These are phyloP conservation scores for Nigrospora oryzae DNA, from an alignment of 2,329 filamentous ascomycete species.

Conservation along the genomic window DNA sequence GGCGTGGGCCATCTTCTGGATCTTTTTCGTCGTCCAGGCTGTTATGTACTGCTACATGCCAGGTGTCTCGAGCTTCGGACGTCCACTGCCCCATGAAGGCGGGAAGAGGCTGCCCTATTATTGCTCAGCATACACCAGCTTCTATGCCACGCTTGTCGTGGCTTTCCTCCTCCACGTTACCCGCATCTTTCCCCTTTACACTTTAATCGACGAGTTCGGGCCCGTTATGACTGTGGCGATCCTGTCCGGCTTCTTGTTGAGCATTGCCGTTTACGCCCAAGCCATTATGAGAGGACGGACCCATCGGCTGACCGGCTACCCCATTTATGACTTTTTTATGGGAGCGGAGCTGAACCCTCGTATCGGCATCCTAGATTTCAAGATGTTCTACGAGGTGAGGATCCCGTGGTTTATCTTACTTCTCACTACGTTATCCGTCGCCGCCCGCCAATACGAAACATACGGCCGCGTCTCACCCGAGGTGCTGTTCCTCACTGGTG, in stretches of 20 bases:
- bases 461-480: conserved; percentile 82
- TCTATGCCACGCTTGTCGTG: conserved; percentile 75
- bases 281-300: conserved; percentile 71
- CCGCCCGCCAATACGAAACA: conserved; percentile 72
- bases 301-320: conserved; percentile 84
- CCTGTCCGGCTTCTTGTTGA: conserved; percentile 79
- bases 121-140: conserved; percentile 81
- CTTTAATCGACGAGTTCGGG: conserved; percentile 89
- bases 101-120: conserved; percentile 88
- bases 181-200: conserved; percentile 82
- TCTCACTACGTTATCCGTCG: conserved; percentile 65
- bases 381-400: conserved; percentile 94
- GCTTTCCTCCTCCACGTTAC: conserved; percentile 67
- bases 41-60: conserved; percentile 78
- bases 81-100: conserved; percentile 72
- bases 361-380: conserved; percentile 79
- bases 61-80: conserved; percentile 80
- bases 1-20: conserved; percentile 93
- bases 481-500: conserved; percentile 74
- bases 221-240: conserved; percentile 90
- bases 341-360: conserved; percentile 83
- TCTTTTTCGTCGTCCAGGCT: conserved; percentile 78
- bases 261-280: conserved; percentile 80
- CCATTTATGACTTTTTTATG: conserved; percentile 89
- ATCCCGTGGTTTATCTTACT: conserved; percentile 89